Evolutionary conservation across 1,284 basidiomycete genomes (phyloP).

Genomic region (Coniferiporia sulphurascens): DNA sequence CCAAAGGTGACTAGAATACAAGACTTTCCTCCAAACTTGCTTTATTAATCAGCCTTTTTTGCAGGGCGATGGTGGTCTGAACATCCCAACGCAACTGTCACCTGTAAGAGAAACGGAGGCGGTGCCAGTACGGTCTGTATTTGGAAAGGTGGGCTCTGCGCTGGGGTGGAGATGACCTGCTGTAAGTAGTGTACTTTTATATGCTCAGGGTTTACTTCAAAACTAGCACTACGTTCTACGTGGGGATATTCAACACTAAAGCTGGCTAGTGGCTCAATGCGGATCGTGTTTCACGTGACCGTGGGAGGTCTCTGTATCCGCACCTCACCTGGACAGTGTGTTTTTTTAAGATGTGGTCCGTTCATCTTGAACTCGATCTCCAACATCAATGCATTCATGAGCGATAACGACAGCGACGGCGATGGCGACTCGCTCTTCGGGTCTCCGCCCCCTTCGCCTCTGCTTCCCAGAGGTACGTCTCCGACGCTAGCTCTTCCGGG

Average conservation of each 20-base stretch:
- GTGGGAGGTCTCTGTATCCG: neutral
- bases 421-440: constrained; percentile 74
- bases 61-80: constrained; percentile 36
- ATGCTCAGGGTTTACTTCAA: neutral
- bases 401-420: constrained; percentile 29
- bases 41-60: constrained; percentile 1
- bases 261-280: neutral
- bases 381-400: constrained; percentile 16
- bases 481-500: constrained; percentile 54
- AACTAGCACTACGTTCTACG: neutral
- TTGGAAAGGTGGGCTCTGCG: constrained; percentile 21
- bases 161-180: constrained; percentile 12
- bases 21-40: neutral
- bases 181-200: constrained; percentile 7
- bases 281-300: neutral
- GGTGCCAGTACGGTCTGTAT: constrained; percentile 42
- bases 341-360: neutral
- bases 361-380: neutral
- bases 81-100: constrained; percentile 59
- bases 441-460: constrained; percentile 67
- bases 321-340: neutral
- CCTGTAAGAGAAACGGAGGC: constrained; percentile 52
- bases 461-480: constrained; percentile 61
- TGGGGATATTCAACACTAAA: neutral
- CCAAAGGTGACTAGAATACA: constrained; percentile 30